Conservation (phyloP, 257 asterid genomes). For the Solanum appendiculatum region DNA sequence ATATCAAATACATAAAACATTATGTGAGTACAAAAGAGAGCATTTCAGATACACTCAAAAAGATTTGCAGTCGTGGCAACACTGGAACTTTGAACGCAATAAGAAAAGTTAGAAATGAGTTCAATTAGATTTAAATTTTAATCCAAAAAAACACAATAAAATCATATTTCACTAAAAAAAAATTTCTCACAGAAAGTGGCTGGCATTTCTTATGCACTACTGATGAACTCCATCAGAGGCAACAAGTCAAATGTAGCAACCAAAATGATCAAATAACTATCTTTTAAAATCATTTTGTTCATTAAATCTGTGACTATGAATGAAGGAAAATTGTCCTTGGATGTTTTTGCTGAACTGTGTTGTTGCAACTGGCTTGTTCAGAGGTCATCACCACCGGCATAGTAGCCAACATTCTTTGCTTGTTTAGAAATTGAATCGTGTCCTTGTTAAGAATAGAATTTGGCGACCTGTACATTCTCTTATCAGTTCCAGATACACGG, state of each 20-base stretch:
- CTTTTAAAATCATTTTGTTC: not conserved
- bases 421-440: slow-evolving; percentile 68
- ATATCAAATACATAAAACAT: too few relatives aligned
- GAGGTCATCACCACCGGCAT: slow-evolving; percentile 28
- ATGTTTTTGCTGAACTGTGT: not conserved
- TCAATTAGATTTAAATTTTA: too few relatives aligned
- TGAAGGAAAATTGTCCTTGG: not conserved
- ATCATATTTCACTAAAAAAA: too few relatives aligned
- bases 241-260: not conserved
- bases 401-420: slow-evolving; percentile 70
- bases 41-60: too few relatives aligned
- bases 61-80: too few relatives aligned
- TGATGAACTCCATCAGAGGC: not conserved
- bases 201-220: not conserved
- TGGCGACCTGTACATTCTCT: slow-evolving; percentile 75
- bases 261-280: not conserved
- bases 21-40: too few relatives aligned
- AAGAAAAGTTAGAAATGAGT: too few relatives aligned
- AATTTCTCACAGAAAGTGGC: not conserved
- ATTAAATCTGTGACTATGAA: not conserved
- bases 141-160: too few relatives aligned
- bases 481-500: slow-evolving; percentile 48
- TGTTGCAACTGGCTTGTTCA: not conserved
- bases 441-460: slow-evolving; percentile 78
- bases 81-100: too few relatives aligned